phyloP scores from a whole-genome alignment of 2,329 filamentous ascomycete species.

The Ophiostoma ulmi region DNA sequence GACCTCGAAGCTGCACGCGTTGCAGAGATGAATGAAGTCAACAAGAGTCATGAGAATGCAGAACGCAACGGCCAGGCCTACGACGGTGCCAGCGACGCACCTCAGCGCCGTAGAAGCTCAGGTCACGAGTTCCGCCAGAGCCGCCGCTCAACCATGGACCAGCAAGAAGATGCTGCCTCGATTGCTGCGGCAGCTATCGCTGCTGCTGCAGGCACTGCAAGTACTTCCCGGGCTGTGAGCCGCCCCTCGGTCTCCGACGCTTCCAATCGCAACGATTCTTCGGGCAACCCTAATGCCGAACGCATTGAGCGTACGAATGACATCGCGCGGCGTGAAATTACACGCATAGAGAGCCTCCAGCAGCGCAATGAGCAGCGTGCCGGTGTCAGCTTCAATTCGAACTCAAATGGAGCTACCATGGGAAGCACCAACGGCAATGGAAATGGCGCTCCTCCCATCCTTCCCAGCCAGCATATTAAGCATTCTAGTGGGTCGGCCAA shows the following conservation, averaged over 20 bases:
- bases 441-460: not conserved
- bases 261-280: not conserved
- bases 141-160: slow-evolving; percentile 35
- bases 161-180: slow-evolving; percentile 30
- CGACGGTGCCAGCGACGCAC: not conserved
- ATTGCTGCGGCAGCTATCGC: slow-evolving; percentile 18
- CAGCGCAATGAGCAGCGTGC: slow-evolving; percentile 47
- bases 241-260: not conserved
- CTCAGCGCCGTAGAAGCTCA: slow-evolving; percentile 28
- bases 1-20: slow-evolving; percentile 18
- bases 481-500: not conserved
- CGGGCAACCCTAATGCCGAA: slow-evolving; percentile 27
- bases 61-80: slow-evolving; percentile 12
- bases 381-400: slow-evolving; percentile 30
- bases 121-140: slow-evolving; percentile 43
- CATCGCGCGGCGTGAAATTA: slow-evolving; percentile 49
- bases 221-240: not conserved
- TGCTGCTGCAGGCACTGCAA: not conserved
- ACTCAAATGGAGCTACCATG: not conserved
- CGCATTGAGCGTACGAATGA: slow-evolving; percentile 45
- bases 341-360: slow-evolving; percentile 48
- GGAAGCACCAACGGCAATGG: slow-evolving; percentile 14
- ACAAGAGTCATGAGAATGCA: not conserved
- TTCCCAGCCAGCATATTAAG: not conserved
- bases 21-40: not conserved